Conservation (phyloP, 208 protist genomes). For the Endotrypanum monterogeii region DNA sequence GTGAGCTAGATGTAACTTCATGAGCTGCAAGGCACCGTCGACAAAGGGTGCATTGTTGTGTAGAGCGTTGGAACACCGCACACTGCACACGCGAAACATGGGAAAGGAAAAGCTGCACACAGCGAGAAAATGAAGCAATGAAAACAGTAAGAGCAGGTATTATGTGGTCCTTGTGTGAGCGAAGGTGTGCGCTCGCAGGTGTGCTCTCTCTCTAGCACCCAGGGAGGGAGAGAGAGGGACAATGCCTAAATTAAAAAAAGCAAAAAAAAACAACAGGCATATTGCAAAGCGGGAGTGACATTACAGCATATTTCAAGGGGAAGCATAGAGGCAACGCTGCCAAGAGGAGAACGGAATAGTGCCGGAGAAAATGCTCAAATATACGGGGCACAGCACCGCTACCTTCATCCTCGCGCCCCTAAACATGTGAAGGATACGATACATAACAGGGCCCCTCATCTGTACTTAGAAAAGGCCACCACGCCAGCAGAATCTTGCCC, state of each 20-base stretch:
- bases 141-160: neutral
- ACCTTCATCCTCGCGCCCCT: neutral
- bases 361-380: neutral
- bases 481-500: neutral
- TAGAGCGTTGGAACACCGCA: conserved; percentile 42
- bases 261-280: neutral
- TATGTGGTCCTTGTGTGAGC: neutral
- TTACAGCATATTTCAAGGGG: neutral
- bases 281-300: neutral
- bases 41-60: conserved; percentile 70
- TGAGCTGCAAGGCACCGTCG: conserved; percentile 77
- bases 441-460: neutral
- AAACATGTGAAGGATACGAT: neutral
- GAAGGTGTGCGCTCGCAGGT: neutral
- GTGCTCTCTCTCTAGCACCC: neutral
- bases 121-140: neutral
- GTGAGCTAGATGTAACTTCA: conserved; percentile 86
- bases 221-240: neutral
- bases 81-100: conserved; percentile 7
- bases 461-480: neutral
- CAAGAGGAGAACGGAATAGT: neutral
- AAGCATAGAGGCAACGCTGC: neutral
- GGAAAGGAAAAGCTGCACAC: neutral
- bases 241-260: neutral
- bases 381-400: neutral